A percentile compares a stretch with the other conserved stretches of the same genome.
phyloP scores from a whole-genome alignment of 305 asterid genomes.

The Ajuga reptans region DNA sequence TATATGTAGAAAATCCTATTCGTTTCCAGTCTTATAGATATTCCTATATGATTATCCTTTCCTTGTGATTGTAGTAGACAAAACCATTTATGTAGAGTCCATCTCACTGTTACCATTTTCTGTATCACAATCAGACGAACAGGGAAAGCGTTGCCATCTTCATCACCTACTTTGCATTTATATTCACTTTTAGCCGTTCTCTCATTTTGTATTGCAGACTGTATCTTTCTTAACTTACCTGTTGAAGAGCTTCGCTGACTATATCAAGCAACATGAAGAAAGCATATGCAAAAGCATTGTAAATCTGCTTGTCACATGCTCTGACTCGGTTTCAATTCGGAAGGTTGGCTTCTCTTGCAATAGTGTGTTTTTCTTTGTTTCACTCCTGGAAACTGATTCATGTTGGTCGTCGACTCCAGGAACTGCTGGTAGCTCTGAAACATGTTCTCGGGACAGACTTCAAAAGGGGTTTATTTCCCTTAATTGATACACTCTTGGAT shows the following conservation, averaged over 20 bases:
- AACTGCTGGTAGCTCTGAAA: constrained; percentile 91
- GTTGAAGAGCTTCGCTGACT: constrained; percentile 87
- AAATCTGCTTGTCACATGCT: constrained; percentile 94
- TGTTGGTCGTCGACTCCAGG: constrained; percentile 44
- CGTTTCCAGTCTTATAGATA: background rate
- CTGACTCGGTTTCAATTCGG: constrained; percentile 90
- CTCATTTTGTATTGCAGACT: constrained; percentile 52
- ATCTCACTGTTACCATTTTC: background rate
- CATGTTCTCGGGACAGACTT: constrained; percentile 98
- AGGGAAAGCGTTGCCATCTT: background rate
- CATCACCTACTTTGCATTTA: constrained; percentile 5
- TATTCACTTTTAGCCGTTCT: constrained; percentile 2
- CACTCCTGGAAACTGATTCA: constrained; percentile 23
- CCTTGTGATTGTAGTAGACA: background rate
- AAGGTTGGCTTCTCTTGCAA: constrained; percentile 46
- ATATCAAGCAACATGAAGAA: constrained; percentile 94
- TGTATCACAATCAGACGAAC: background rate
- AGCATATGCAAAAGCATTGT: constrained; percentile 97
- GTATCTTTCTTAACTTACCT: constrained; percentile 95
- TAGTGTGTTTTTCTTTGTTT: constrained; percentile 10
- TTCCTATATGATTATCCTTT: background rate
- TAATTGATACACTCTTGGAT: constrained; percentile 91
- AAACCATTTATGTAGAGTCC: background rate
- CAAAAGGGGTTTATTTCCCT: constrained; percentile 93
- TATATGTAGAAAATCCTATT: background rate